Percentiles rank a stretch among this genome's conserved stretches.
These are phyloP conservation scores for Mikania micrantha DNA, from an alignment of 129 eudicot species.

Conservation along the genomic window DNA sequence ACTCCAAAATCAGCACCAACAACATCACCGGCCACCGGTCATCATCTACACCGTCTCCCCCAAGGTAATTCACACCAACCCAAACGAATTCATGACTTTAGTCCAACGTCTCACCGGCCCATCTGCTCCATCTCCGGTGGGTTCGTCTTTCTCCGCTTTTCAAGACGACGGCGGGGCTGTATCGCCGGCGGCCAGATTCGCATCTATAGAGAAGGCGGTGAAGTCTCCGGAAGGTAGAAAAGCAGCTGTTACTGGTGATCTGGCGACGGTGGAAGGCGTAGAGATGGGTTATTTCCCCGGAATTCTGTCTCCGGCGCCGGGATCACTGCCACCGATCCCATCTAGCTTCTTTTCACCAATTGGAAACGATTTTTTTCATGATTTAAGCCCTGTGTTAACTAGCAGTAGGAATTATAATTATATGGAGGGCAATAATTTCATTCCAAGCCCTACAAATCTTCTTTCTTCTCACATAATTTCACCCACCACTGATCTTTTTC, in stretches of 20 bases:
- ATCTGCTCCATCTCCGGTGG: slow-evolving; percentile 31
- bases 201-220: slow-evolving; percentile 53
- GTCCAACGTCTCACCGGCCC: slow-evolving; percentile 92
- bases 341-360: slow-evolving; percentile 56
- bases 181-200: slow-evolving; percentile 83
- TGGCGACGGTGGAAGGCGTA: slow-evolving; percentile 31
- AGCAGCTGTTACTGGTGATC: slow-evolving; percentile 15
- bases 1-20: slow-evolving; percentile 18
- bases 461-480: slow-evolving; percentile 47
- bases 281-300: slow-evolving; percentile 55
- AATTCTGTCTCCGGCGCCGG: slow-evolving; percentile 79
- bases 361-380: slow-evolving; percentile 51
- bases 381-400: slow-evolving; percentile 55
- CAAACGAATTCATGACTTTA: slow-evolving; percentile 74
- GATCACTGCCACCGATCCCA: slow-evolving; percentile 61
- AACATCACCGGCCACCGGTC: slow-evolving; percentile 58
- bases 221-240: slow-evolving; percentile 46
- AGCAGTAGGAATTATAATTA: slow-evolving; percentile 29
- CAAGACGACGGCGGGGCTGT: slow-evolving; percentile 42
- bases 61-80: slow-evolving; percentile 76
- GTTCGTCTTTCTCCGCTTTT: slow-evolving; percentile 20
- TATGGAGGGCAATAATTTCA: slow-evolving; percentile 32
- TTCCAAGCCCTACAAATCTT: slow-evolving; percentile 69
- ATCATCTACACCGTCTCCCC: slow-evolving; percentile 91
- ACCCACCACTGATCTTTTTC: slow-evolving; percentile 68